These are phyloP conservation scores for Hordeum marinum DNA, from an alignment of 176 grass and related monocot species.

Conservation along the genomic window DNA sequence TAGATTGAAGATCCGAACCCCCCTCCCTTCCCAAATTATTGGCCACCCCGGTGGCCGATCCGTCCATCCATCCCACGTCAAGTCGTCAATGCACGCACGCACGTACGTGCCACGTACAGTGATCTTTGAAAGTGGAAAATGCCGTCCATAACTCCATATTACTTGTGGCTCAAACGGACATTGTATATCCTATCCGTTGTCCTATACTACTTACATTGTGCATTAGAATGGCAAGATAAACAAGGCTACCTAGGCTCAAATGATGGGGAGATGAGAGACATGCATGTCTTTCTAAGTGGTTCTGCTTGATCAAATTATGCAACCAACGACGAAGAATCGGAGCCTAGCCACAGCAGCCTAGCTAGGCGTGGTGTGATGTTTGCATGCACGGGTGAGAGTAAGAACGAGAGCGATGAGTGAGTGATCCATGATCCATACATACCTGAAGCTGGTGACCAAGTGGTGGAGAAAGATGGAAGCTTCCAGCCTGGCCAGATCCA, in stretches of 20 bases:
- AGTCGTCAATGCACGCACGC: too few relatives aligned
- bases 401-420: background rate
- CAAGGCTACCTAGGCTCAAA: background rate
- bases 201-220: too few relatives aligned
- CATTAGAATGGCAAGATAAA: background rate
- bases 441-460: constrained; percentile 96
- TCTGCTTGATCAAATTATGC: background rate
- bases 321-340: background rate
- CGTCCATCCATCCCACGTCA: background rate
- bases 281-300: background rate
- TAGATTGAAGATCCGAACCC: background rate
- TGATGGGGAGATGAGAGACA: background rate
- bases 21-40: background rate
- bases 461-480: constrained; percentile 98
- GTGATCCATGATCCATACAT: constrained; percentile 45
- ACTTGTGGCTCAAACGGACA: too few relatives aligned
- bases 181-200: too few relatives aligned
- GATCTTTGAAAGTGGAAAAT: too few relatives aligned
- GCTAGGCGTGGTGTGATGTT: background rate
- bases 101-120: too few relatives aligned
- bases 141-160: too few relatives aligned
- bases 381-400: background rate
- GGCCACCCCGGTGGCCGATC: background rate
- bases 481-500: constrained; percentile 97
- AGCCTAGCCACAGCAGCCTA: background rate